A percentile compares a stretch with the other conserved stretches of the same genome.
Conservation (phyloP, 306 rosid species). For the Quercus glauca region DNA sequence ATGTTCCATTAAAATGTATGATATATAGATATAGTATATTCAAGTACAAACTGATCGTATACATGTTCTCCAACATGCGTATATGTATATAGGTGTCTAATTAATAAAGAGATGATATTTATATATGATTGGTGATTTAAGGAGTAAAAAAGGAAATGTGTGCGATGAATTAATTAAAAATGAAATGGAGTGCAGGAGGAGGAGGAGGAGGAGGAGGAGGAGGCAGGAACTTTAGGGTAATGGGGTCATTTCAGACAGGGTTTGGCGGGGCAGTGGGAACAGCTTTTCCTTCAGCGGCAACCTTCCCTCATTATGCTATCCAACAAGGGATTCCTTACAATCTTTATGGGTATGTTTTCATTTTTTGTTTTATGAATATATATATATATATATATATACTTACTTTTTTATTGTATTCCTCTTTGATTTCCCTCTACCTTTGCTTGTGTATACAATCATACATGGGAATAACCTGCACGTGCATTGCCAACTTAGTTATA, state of each 20-base stretch:
- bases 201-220: conserved; percentile 56
- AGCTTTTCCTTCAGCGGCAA: conserved; percentile 75
- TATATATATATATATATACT: conserved; percentile 9
- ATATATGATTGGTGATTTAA: no score
- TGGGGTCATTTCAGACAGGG: conserved; percentile 85
- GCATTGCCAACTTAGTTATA: conserved; percentile 59
- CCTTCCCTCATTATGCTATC: conserved; percentile 96
- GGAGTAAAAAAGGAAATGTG: background rate
- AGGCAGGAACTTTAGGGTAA: conserved; percentile 84
- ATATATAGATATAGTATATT: no score
- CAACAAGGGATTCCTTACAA: conserved; percentile 92
- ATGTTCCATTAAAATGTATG: background rate
- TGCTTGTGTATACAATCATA: background rate
- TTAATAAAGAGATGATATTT: no score
- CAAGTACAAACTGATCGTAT: no score
- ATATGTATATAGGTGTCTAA: no score
- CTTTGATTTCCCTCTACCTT: background rate
- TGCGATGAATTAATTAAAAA: background rate
- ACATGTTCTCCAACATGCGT: no score
- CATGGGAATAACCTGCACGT: conserved; percentile 41
- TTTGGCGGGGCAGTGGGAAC: conserved; percentile 77
- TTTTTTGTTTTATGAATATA: background rate
- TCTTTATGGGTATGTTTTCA: conserved; percentile 60
- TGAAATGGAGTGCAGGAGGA: conserved; percentile 40
- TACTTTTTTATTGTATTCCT: background rate